Conservation (phyloP, 2,329 filamentous ascomycete genomes). For the Diplodia sapinea region DNA sequence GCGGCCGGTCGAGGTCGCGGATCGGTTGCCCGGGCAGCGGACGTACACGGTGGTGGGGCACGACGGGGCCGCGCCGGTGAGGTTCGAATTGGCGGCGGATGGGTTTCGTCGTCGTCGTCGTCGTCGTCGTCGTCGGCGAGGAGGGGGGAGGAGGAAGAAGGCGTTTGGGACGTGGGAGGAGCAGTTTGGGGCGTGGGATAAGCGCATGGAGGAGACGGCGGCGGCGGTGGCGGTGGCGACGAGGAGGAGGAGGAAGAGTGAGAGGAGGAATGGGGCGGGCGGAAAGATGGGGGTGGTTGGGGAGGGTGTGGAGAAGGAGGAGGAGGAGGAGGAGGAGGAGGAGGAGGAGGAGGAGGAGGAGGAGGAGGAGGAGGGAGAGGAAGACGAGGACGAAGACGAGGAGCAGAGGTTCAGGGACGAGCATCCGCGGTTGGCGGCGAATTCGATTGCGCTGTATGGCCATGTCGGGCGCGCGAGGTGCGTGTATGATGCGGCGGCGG, state of each 20-base stretch:
- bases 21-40: neutral
- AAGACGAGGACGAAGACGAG: neutral
- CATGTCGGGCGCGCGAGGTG: neutral
- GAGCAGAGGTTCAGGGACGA: neutral
- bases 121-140: neutral
- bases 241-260: neutral
- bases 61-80: neutral
- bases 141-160: neutral
- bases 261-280: neutral
- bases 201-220: neutral
- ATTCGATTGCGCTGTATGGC: neutral
- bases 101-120: neutral
- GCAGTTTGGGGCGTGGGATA: conserved; percentile 10
- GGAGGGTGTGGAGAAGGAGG: neutral
- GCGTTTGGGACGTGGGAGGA: neutral
- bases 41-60: neutral
- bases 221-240: neutral
- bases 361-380: too few relatives aligned
- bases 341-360: too few relatives aligned
- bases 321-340: too few relatives aligned
- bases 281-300: neutral
- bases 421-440: neutral
- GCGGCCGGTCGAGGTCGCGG: neutral
- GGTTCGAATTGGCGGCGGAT: neutral
- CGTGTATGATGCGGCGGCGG: neutral